Evolutionary conservation across 225 moss, liverwort and hornwort genomes (phyloP).

Genomic region (Physcomitrellopsis africana): DNA sequence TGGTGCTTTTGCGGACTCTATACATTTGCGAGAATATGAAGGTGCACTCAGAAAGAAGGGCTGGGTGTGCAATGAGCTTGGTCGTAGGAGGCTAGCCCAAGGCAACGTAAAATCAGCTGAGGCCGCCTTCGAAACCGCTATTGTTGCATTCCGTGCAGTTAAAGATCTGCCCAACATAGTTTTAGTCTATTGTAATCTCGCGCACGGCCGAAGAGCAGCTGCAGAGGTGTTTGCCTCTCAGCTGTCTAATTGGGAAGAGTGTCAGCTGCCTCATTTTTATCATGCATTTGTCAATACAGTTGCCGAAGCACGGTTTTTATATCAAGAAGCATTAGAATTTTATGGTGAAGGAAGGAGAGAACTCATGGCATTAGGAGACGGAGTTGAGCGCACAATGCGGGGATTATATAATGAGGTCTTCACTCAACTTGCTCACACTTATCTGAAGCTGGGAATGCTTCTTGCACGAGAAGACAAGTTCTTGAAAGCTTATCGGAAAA

Average conservation of each 20-base stretch:
- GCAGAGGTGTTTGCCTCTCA: slow-evolving; percentile 83
- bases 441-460: slow-evolving; percentile 91
- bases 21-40: slow-evolving; percentile 65
- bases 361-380: slow-evolving; percentile 60
- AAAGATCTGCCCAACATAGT: slow-evolving; percentile 88
- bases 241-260: slow-evolving; percentile 69
- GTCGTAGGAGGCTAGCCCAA: slow-evolving; percentile 77
- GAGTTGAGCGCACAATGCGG: slow-evolving; percentile 55
- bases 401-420: slow-evolving; percentile 91
- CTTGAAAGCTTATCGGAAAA: slow-evolving; percentile 46
- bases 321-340: slow-evolving; percentile 84
- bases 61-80: slow-evolving; percentile 93
- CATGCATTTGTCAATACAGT: slow-evolving; percentile 50
- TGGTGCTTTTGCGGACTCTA: slow-evolving; percentile 60
- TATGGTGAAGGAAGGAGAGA: slow-evolving; percentile 80
- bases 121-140: slow-evolving; percentile 71
- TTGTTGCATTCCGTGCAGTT: slow-evolving; percentile 76
- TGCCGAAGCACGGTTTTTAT: slow-evolving; percentile 77
- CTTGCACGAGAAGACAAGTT: slow-evolving; percentile 84
- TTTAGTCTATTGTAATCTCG: slow-evolving; percentile 87
- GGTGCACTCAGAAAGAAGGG: slow-evolving; percentile 77
- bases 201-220: slow-evolving; percentile 86
- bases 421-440: slow-evolving; percentile 91
- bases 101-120: slow-evolving; percentile 78
- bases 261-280: slow-evolving; percentile 52